Base-by-base conservation (phyloP, 73 alveolate genomes). In the Stentor roeselii region DNA sequence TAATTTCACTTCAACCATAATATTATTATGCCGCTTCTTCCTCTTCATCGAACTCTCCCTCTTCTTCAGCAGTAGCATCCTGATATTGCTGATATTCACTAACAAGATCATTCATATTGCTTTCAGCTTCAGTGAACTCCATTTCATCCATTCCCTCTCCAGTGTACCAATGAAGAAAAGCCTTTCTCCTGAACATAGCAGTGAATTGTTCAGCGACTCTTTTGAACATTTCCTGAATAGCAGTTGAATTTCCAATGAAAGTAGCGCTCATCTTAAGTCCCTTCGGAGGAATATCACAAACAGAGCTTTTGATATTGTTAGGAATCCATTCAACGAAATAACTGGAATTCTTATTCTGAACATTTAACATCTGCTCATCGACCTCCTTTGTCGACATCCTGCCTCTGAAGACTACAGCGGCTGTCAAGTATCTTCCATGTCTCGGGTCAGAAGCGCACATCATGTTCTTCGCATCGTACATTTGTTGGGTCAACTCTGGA, bases 331-430 rank as follows among this genome's bases (percentile, higher is more conserved):
- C 86, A 6, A 76, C 75, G 3, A 85, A 75, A 75, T 67, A 82
- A 36, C 90, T 84, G 32, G 95, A 88, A 90, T 92, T 94, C 92
- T 95, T 94, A 84, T 92, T 76, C 83, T 90, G 89, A 40, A 84
- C 89, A 75, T 93, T 86, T 50, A 84, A 88, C 88, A 94, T 89
- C 89, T 94, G 95, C 42, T 90, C 94, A 83, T 96, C 99, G 61
- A 93, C 95, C 83, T 96, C 99, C 58, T 86, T 88, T 76, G 97
- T 90, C 32, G 92, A 87, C 27, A 84, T 59, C 75, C 74, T 60
- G 6, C 92, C 92, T 87, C 90, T 80, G 74, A 74, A 87, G 32
- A 50, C 39, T 60, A 61, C 74, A 58, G 74, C 74, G 27, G 74
- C 74, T 58, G 74, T 58, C 74, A 58, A 2, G 27, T 21, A 58